Evolutionary conservation across 192 early-diverging fungal genomes (phyloP), one percentile per base, ranked within the genome.

Genomic region (Entomortierella chlamydospora): DNA sequence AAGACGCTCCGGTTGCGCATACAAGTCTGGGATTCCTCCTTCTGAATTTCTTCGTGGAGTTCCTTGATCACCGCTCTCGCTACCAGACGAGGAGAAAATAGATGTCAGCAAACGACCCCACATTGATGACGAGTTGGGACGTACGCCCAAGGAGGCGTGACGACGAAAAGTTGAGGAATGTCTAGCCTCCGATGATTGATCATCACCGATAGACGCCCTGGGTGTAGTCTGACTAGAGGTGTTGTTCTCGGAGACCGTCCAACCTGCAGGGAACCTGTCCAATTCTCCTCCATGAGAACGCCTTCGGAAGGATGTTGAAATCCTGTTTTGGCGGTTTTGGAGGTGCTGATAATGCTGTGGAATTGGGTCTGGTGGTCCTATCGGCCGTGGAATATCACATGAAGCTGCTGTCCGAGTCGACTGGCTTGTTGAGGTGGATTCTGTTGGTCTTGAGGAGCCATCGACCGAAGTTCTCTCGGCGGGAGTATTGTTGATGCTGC

Each of bases 361-460:
- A 25, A 79, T 79, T 13, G 76, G 76, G 34, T 79, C 76, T 37
- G 76, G 76, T 23, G 76, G 76, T 1, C 76, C 76, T 37, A 78
- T 45, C 18, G 73, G 41, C 2, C 66, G 58, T 33, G 64, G 66
- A 17, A 60, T 55, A 39, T 79, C 57, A 34, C 57, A 58, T 3
- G 67, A 64, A 18, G 55, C 42, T 18, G 63, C 28, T 13, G 49
- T 25, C 4, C 53, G 65, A 18, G 30, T 22, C n/a, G 22, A 4
- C 17, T 56, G 56, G 25, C 5, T 34, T 1, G 49, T 28, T 17
- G 49, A 10, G n/a, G 39, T 28, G 7, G 42, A 8, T 17, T 42
- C 54, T 25, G 51, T 56, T 1, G 33, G 17, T 26, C 49, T 41
- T 26, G 45, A 55, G 11, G 64, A 61, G 17, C 39, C 55, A 28